Conservation (phyloP, 2,329 filamentous ascomycete species). For the Madurella fahalii region DNA sequence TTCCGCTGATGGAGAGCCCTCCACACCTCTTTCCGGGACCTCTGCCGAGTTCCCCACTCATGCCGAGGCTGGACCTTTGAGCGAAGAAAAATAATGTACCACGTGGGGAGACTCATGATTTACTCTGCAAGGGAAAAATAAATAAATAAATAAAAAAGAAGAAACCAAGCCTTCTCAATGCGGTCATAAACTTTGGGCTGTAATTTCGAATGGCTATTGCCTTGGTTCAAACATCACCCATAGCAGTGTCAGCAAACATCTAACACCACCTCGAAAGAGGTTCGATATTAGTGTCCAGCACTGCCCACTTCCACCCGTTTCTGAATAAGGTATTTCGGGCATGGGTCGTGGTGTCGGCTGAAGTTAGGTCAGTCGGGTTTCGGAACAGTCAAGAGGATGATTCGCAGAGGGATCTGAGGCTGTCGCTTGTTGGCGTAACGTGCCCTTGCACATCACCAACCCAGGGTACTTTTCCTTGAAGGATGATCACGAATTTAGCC, state of each 20-base stretch:
- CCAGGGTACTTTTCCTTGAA: not conserved
- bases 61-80: not conserved
- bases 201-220: too few species aligned
- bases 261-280: too few species aligned
- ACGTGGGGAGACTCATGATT: too few species aligned
- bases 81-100: too few species aligned
- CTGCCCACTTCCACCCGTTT: not conserved
- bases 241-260: too few species aligned
- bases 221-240: too few species aligned
- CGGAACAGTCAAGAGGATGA: constrained; percentile 4
- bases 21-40: not conserved
- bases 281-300: not conserved
- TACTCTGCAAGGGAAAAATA: too few species aligned
- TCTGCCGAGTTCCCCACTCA: constrained; percentile 3
- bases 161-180: too few species aligned
- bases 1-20: not conserved
- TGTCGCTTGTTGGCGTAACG: not conserved
- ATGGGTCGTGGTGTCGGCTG: not conserved
- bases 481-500: not conserved
- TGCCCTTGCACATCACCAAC: too few species aligned
- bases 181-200: too few species aligned
- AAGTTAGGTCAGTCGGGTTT: not conserved
- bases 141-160: too few species aligned
- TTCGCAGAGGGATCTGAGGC: constrained; percentile 1
- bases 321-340: not conserved